A percentile compares a stretch with the other conserved stretches of the same genome.
Evolutionary conservation across 1,284 basidiomycete species (phyloP).

Genomic region (Cutaneotrichosporon sp.): DNA sequence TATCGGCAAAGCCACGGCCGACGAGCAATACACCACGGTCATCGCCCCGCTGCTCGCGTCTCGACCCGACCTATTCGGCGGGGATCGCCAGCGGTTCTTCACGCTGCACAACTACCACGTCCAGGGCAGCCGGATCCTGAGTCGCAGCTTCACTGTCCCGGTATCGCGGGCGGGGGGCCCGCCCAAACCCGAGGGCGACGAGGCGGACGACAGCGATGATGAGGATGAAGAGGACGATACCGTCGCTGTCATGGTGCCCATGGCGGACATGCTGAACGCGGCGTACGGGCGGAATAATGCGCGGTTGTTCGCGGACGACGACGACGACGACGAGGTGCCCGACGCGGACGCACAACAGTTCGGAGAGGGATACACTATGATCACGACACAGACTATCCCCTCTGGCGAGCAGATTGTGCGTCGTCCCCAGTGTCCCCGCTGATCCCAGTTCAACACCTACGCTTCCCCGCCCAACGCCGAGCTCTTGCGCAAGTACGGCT

Average conservation of each 20-base stretch:
- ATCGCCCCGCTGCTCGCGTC: conserved; percentile 54
- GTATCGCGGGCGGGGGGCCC: conserved; percentile 16
- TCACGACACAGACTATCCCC: conserved; percentile 51
- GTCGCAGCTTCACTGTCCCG: conserved; percentile 54
- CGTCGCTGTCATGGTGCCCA: conserved; percentile 88
- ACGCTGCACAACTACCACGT: conserved; percentile 74
- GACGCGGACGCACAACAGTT: conserved; percentile 6
- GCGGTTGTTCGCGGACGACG: conserved; percentile 28
- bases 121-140: conserved; percentile 89
- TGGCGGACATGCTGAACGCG: conserved; percentile 93
- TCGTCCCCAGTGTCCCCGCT: conserved; percentile 7
- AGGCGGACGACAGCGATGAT: conserved; percentile 36
- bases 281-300: conserved; percentile 77
- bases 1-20: conserved; percentile 78
- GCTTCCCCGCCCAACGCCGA: conserved; percentile 93
- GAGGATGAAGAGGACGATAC: conserved; percentile 61
- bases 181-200: conserved; percentile 37
- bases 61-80: conserved; percentile 65
- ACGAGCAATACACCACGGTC: conserved; percentile 64
- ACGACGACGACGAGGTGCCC: conserved; percentile 14
- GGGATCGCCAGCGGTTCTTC: conserved; percentile 55
- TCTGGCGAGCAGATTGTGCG: conserved; percentile 82
- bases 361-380: conserved; percentile 27
- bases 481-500: conserved; percentile 85
- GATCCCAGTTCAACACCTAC: conserved; percentile 83